Percentiles rank a stretch among this genome's conserved stretches.
phyloP scores from a whole-genome alignment of 1,139 yeast species.

The Kluyveromyces sp. region DNA sequence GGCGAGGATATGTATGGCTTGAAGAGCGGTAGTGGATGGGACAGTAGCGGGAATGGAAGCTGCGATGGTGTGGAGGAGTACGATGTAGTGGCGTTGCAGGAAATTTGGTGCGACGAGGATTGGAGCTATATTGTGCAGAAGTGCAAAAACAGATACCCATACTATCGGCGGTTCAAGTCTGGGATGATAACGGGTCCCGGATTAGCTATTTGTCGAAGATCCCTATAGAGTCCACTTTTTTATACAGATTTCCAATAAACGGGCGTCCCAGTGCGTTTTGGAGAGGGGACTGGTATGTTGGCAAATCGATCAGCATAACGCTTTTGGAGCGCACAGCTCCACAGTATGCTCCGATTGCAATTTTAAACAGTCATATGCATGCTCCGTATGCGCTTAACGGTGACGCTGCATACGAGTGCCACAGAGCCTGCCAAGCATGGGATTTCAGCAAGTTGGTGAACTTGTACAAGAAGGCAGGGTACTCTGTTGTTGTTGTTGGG shows the following conservation, averaged over 20 bases:
- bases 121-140: constrained; percentile 53
- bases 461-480: constrained; percentile 62
- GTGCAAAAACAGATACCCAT: constrained; percentile 49
- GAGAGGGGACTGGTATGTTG: constrained; percentile 97
- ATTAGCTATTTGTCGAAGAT: constrained; percentile 74
- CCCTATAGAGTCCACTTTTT: constrained; percentile 71
- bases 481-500: constrained; percentile 83
- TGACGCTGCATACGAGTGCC: constrained; percentile 85
- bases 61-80: constrained; percentile 36
- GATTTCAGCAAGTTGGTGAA: constrained; percentile 67
- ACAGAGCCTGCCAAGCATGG: constrained; percentile 95
- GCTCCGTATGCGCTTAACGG: constrained; percentile 85
- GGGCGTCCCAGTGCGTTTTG: constrained; percentile 92
- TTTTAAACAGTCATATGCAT: constrained; percentile 91
- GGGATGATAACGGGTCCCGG: constrained; percentile 96
- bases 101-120: constrained; percentile 84
- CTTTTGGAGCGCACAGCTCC: constrained; percentile 45
- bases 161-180: constrained; percentile 61
- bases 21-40: neutral
- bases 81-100: constrained; percentile 86
- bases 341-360: constrained; percentile 53
- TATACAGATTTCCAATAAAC: constrained; percentile 81
- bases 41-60: constrained; percentile 4
- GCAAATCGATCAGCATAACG: constrained; percentile 80
- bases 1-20: neutral